Evolutionary conservation across 176 grass and related monocot genomes (phyloP).

Genomic region (Triticum turgidum): DNA sequence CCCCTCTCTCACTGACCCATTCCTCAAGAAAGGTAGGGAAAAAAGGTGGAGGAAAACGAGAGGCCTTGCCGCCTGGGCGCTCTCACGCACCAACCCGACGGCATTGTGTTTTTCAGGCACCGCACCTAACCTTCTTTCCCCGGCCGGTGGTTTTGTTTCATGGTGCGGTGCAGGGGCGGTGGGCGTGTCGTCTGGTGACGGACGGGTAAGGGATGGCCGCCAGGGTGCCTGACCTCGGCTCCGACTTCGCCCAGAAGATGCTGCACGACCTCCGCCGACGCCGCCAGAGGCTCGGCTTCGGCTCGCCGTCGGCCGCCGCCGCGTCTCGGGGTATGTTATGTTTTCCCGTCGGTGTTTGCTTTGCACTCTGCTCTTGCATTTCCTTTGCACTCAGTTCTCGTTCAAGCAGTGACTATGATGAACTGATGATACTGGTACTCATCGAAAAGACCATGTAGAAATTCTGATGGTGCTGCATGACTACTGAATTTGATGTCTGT

Average conservation of each 20-base stretch:
- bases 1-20: not conserved
- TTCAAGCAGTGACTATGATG: too few relatives aligned
- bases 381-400: too few relatives aligned
- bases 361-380: not conserved
- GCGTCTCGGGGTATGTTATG: slow-evolving; percentile 36
- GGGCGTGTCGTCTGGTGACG: not conserved
- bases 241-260: slow-evolving; percentile 93
- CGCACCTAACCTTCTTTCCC: not conserved
- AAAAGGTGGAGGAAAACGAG: slow-evolving; percentile 34
- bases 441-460: too few relatives aligned
- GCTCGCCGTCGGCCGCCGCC: slow-evolving; percentile 14
- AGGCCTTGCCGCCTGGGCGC: not conserved
- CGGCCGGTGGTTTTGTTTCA: not conserved
- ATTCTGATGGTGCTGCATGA: not conserved
- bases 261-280: slow-evolving; percentile 75
- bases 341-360: not conserved
- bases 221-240: slow-evolving; percentile 55
- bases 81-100: slow-evolving; percentile 32
- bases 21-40: not conserved
- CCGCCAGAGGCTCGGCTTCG: slow-evolving; percentile 73
- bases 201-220: slow-evolving; percentile 38
- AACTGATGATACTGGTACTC: too few relatives aligned
- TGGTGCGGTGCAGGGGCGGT: not conserved
- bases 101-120: not conserved
- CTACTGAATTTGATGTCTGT: not conserved